Percentiles rank a stretch among this genome's conserved stretches.
phyloP scores from a whole-genome alignment of 2,329 filamentous ascomycete genomes.

The Endoconidiophora polonica region DNA sequence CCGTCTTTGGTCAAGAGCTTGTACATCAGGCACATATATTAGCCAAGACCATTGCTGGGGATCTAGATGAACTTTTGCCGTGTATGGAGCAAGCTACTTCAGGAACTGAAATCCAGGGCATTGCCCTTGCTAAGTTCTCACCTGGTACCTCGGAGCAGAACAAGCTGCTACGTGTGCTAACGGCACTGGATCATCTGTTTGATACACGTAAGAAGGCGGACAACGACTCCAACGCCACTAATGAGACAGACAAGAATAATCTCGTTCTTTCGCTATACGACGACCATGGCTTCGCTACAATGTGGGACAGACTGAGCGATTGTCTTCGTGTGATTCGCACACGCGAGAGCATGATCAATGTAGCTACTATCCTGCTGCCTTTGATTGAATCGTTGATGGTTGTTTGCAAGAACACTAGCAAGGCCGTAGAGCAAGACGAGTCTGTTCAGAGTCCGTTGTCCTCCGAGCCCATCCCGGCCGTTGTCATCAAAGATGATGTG shows the following conservation, averaged over 20 bases:
- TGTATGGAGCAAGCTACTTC: slow-evolving; percentile 77
- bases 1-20: slow-evolving; percentile 82
- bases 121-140: slow-evolving; percentile 88
- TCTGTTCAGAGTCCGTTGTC: background rate
- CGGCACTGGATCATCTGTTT: slow-evolving; percentile 89
- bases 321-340: slow-evolving; percentile 78
- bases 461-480: background rate
- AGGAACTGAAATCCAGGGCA: slow-evolving; percentile 86
- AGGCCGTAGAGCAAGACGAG: slow-evolving; percentile 40
- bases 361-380: slow-evolving; percentile 86
- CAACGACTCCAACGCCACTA: slow-evolving; percentile 45
- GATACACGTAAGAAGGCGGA: slow-evolving; percentile 57
- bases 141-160: slow-evolving; percentile 92
- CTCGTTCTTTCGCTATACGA: slow-evolving; percentile 79
- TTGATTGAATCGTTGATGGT: slow-evolving; percentile 97
- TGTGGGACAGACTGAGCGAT: slow-evolving; percentile 85
- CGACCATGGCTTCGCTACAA: slow-evolving; percentile 70
- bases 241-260: slow-evolving; percentile 59
- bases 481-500: background rate
- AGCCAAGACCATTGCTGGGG: slow-evolving; percentile 67
- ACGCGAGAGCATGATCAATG: slow-evolving; percentile 89
- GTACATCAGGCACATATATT: slow-evolving; percentile 72
- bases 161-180: slow-evolving; percentile 80
- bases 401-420: slow-evolving; percentile 91
- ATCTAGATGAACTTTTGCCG: slow-evolving; percentile 68